A percentile compares a stretch with the other conserved stretches of the same genome.
These are phyloP conservation scores for Aspergillus niger DNA, from an alignment of 2,329 filamentous ascomycete genomes.

Conservation along the genomic window DNA sequence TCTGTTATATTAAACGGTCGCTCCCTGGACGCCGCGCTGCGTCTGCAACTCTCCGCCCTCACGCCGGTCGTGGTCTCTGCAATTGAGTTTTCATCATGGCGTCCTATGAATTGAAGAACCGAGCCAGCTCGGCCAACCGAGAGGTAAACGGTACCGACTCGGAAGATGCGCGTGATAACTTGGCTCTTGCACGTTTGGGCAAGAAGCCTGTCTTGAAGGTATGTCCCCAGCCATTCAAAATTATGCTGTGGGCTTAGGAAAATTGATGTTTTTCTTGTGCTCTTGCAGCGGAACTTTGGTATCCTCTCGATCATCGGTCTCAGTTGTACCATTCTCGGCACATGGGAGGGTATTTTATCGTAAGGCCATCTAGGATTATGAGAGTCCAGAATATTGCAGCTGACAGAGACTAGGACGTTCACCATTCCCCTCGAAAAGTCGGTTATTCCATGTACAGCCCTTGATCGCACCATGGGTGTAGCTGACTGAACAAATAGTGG, in stretches of 20 bases:
- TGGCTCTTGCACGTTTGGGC: constrained; percentile 20
- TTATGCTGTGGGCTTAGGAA: no score
- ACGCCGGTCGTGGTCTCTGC: not conserved
- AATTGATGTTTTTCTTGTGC: not conserved
- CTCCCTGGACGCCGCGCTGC: not conserved
- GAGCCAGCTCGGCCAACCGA: not conserved
- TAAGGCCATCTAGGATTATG: not conserved
- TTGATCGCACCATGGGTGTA: not conserved
- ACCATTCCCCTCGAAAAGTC: constrained; percentile 16
- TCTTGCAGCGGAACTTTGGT: constrained; percentile 23
- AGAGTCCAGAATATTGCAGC: not conserved
- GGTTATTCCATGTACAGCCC: not conserved
- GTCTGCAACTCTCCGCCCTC: not conserved
- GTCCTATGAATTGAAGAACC: constrained; percentile 9
- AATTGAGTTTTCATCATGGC: constrained; percentile 3
- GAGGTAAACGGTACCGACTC: not conserved
- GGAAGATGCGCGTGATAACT: constrained; percentile 13
- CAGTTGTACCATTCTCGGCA: constrained; percentile 26
- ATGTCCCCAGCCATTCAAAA: not conserved
- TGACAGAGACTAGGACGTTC: constrained; percentile 9
- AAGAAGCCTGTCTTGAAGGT: constrained; percentile 25
- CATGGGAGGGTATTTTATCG: constrained; percentile 25
- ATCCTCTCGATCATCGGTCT: constrained; percentile 25
- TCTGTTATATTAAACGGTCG: not conserved
- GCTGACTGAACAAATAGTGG: constrained; percentile 24